Conservation (phyloP, 805 yeast genomes). For the Hanseniaspora vineae region DNA sequence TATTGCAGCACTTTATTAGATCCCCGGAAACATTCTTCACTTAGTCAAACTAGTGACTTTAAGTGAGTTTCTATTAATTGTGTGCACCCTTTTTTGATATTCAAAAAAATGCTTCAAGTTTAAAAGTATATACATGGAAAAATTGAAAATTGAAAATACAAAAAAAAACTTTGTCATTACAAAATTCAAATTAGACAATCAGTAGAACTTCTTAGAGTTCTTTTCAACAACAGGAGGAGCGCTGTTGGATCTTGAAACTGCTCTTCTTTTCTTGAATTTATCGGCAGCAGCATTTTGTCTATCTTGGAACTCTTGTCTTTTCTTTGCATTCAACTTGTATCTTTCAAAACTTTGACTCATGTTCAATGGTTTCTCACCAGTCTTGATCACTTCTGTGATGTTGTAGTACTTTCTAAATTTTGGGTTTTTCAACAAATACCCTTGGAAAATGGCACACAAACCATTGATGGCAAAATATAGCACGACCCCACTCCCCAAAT, state of each 20-base stretch:
- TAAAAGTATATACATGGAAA: too few relatives aligned
- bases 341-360: slow-evolving; percentile 4
- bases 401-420: slow-evolving; percentile 34
- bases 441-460: slow-evolving; percentile 58
- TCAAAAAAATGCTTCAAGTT: too few relatives aligned
- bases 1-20: slow-evolving; percentile 36
- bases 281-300: not conserved
- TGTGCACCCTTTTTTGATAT: too few relatives aligned
- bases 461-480: slow-evolving; percentile 80
- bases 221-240: not conserved
- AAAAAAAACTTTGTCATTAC: not conserved
- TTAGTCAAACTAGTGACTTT: too few relatives aligned
- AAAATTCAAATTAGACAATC: not conserved
- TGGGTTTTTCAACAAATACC: slow-evolving; percentile 46
- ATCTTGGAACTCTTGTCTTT: not conserved
- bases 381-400: not conserved
- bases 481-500: slow-evolving; percentile 73
- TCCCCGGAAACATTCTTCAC: slow-evolving; percentile 24
- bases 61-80: too few relatives aligned
- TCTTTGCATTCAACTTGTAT: slow-evolving; percentile 2
- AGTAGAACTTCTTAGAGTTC: not conserved
- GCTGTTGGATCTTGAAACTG: not conserved
- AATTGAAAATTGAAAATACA: too few relatives aligned
- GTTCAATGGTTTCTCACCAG: not conserved
- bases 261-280: not conserved